phyloP scores from a whole-genome alignment of 352 stramenopile species.

The Phytophthora vignae region DNA sequence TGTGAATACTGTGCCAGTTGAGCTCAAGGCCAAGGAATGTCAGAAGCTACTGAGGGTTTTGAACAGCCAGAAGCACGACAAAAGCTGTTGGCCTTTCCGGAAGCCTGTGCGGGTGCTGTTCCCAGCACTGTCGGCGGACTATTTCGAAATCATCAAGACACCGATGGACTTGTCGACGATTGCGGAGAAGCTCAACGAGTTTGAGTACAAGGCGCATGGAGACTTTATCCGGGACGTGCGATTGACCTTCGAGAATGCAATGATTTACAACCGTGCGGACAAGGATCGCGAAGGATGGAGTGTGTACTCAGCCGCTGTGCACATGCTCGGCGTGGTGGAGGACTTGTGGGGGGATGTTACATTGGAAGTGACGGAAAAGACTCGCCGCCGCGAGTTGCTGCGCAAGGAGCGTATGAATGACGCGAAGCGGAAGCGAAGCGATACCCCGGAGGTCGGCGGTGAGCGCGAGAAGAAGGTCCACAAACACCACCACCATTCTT shows the following conservation, averaged over 20 bases:
- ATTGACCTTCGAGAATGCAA: constrained; percentile 87
- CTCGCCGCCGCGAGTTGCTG: constrained; percentile 72
- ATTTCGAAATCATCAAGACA: constrained; percentile 85
- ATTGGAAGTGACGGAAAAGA: constrained; percentile 76
- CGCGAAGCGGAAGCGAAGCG: constrained; percentile 54
- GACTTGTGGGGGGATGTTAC: constrained; percentile 86
- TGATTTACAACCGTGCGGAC: constrained; percentile 82
- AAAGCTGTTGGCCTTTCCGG: constrained; percentile 88
- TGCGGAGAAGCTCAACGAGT: constrained; percentile 63
- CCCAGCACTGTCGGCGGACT: constrained; percentile 71
- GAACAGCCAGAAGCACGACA: constrained; percentile 90
- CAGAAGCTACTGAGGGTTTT: constrained; percentile 80
- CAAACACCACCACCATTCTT: constrained; percentile 29
- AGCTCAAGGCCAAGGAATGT: constrained; percentile 86
- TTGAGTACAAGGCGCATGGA: constrained; percentile 83
- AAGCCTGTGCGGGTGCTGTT: constrained; percentile 83
- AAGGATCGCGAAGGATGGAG: constrained; percentile 85
- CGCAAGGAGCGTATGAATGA: constrained; percentile 80
- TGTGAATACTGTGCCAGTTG: constrained; percentile 63
- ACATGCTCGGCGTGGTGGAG: constrained; percentile 77
- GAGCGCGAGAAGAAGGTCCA: constrained; percentile 48
- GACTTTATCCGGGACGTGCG: constrained; percentile 86
- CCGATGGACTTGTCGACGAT: constrained; percentile 87
- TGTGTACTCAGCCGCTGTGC: constrained; percentile 78
- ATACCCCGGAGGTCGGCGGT: constrained; percentile 35